Conservation (phyloP, 2,329 filamentous ascomycete species). For the Cadophora gregata region DNA sequence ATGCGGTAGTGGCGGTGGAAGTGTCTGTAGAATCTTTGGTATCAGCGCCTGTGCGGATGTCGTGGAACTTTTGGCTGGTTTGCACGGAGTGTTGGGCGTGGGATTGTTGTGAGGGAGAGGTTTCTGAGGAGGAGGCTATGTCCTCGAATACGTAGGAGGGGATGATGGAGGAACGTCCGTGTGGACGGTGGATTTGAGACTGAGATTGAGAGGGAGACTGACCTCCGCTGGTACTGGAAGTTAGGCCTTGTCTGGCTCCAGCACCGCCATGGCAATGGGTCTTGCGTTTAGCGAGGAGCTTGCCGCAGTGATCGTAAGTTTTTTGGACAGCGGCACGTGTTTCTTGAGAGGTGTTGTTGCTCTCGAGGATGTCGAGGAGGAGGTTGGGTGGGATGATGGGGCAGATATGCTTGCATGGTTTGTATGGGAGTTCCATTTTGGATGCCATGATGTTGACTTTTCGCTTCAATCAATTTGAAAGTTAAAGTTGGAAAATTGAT, state of each 20-base stretch:
- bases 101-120: constrained; percentile 19
- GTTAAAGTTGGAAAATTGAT: neutral
- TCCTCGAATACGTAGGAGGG: constrained; percentile 20
- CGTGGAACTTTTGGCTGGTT: constrained; percentile 15
- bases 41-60: constrained; percentile 15
- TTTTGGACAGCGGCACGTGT: constrained; percentile 24
- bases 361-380: constrained; percentile 22
- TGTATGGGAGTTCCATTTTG: neutral
- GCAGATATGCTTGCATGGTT: constrained; percentile 9
- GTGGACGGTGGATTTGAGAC: constrained; percentile 1
- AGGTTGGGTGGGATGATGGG: constrained; percentile 24
- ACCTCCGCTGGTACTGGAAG: constrained; percentile 13
- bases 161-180: constrained; percentile 18
- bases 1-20: neutral
- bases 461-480: neutral
- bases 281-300: constrained; percentile 15
- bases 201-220: constrained; percentile 2
- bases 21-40: neutral
- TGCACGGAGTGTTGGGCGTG: constrained; percentile 19
- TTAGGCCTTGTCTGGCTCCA: constrained; percentile 7
- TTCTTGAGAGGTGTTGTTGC: constrained; percentile 17
- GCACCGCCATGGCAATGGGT: constrained; percentile 1
- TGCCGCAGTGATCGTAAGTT: constrained; percentile 21
- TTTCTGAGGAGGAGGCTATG: constrained; percentile 15
- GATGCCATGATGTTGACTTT: constrained; percentile 1